Evolutionary conservation across 495 filamentous ascomycete species (phyloP), one percentile per base, ranked within the genome.

Genomic region (Podospora sp.): DNA sequence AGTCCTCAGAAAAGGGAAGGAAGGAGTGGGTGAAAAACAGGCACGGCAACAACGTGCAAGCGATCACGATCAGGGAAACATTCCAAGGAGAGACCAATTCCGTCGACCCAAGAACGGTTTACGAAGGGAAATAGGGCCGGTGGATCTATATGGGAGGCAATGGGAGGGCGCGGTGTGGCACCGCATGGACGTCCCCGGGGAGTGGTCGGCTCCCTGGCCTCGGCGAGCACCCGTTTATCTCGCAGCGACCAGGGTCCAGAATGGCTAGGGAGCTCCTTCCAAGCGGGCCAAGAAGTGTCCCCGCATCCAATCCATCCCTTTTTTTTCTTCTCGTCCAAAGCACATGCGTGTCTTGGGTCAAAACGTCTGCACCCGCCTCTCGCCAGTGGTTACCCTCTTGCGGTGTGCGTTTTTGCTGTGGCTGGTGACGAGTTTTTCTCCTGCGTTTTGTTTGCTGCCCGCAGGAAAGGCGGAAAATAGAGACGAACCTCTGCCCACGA

Each of bases 291-390:
- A 46, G 40, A 14, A 2, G 40, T 46, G 40, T 12, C 40, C 16
- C 40, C 40, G 40, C 40, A 57, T 11, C 53, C 20, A 57, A 57
- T 57, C 26, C 53, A 27, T 57, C 59, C 58, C 33, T 52, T 60
- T 60, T 24, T 29, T 66, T 46, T 60, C 40, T 36, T 53, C 35
- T 56, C 36, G 59, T 22, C 25, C 40, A 14, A 11, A 18, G 11
- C 55, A 51, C 52, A 68, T 60, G 66, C 56, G 49, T 64, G 66
- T 68, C 66, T 68, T 26, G 36, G n/a, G 55, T 46, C 62, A 29
- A 65, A 59, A 69, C 63, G 40, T 52, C 50, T 12, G 62, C 50
- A 69, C 64, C 46, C 50, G 60, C 40, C 9, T 46, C 12, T 46
- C 40, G 16, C 12, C 40, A 46, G 40, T 46, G 4, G 40, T 11